Conservation (phyloP, 2,329 filamentous ascomycete species). For the Akanthomyces muscarius region DNA sequence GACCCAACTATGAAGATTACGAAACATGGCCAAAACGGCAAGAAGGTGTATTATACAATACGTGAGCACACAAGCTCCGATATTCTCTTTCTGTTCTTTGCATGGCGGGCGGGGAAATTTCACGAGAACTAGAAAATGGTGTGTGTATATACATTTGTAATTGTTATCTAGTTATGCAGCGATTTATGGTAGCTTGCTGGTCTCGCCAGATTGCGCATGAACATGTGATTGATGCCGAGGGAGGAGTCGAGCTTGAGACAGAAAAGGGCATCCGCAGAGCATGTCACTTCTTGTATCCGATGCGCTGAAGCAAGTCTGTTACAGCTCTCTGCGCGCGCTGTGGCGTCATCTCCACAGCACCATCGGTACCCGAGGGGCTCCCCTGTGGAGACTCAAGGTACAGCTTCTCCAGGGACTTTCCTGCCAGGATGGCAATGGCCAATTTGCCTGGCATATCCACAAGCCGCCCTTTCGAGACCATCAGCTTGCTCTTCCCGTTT, state of each 20-base stretch:
- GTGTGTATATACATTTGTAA: neutral
- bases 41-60: slow-evolving; percentile 5
- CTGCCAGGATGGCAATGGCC: neutral
- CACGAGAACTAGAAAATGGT: neutral
- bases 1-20: neutral
- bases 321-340: neutral
- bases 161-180: neutral
- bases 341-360: slow-evolving; percentile 18
- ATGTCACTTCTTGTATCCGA: too few relatives aligned
- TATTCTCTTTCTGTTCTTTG: neutral
- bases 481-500: neutral
- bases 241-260: neutral
- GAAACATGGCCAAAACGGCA: slow-evolving; percentile 5
- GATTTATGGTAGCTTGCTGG: neutral
- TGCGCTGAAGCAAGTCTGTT: neutral
- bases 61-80: neutral
- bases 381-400: too few relatives aligned
- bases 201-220: neutral
- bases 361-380: neutral
- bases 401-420: neutral
- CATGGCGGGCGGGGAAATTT: slow-evolving; percentile 13
- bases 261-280: neutral
- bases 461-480: neutral
- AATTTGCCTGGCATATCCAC: slow-evolving; percentile 8
- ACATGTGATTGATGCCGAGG: neutral